Evolutionary conservation across 73 alveolate species (phyloP).

Genomic region (Breviolum minutum): DNA sequence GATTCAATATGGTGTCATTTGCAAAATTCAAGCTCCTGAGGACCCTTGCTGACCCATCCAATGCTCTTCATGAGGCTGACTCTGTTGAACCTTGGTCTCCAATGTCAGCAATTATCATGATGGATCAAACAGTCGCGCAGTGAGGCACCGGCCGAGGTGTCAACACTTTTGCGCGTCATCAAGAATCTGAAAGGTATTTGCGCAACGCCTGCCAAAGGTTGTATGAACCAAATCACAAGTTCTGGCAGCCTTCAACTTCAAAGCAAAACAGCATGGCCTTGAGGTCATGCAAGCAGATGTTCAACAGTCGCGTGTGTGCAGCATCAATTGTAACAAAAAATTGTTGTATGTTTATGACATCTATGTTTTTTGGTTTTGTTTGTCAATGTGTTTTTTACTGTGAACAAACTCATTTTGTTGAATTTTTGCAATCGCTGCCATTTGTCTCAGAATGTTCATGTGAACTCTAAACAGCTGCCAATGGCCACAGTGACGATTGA

Average conservation of each 20-base stretch:
- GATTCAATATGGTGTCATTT: background rate
- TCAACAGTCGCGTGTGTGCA: background rate
- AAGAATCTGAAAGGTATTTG: background rate
- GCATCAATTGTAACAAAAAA: background rate
- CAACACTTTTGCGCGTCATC: slow-evolving; percentile 33
- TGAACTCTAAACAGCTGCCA: no score
- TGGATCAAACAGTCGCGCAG: background rate
- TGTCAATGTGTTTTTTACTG: no score
- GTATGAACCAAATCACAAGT: background rate
- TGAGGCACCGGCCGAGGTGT: background rate
- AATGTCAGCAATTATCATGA: background rate
- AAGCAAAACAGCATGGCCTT: background rate
- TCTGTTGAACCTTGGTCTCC: background rate
- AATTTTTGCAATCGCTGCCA: no score
- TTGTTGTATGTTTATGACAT: no score
- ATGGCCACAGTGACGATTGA: no score
- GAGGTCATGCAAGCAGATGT: slow-evolving; percentile 38
- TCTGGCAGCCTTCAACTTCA: background rate
- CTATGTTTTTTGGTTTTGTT: no score
- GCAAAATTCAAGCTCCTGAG: background rate
- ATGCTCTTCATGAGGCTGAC: slow-evolving; percentile 22
- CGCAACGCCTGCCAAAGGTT: background rate
- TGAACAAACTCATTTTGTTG: no score
- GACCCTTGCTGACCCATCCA: background rate
- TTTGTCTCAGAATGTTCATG: no score